Evolutionary conservation across 176 grass and related monocot species (phyloP).

Genomic region (Zizania latifolia): DNA sequence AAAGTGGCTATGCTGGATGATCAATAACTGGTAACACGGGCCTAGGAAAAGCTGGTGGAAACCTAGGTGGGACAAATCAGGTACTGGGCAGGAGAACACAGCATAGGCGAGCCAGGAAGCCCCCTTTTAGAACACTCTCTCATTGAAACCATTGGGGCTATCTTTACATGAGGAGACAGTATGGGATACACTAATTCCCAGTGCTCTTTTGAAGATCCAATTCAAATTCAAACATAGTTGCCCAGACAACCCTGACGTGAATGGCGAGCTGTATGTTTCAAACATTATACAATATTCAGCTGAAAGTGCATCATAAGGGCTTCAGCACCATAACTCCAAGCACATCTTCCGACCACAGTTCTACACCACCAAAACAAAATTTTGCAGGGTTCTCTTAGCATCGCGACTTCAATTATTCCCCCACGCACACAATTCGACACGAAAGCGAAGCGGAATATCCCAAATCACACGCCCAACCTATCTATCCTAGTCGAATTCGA

Average conservation of each 20-base stretch:
- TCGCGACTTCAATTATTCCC: not conserved
- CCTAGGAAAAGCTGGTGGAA: not conserved
- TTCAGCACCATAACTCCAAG: too few relatives aligned
- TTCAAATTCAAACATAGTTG: too few relatives aligned
- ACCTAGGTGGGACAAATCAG: not conserved
- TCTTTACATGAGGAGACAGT: not conserved
- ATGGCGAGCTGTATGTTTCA: too few relatives aligned
- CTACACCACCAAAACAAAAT: not conserved
- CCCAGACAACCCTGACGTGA: too few relatives aligned
- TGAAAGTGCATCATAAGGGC: too few relatives aligned
- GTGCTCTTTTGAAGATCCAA: not conserved
- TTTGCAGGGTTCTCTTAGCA: not conserved
- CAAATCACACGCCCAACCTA: not conserved
- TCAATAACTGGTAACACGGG: not conserved
- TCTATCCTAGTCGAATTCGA: not conserved
- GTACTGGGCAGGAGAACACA: not conserved
- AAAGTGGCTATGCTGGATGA: too few relatives aligned
- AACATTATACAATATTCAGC: too few relatives aligned
- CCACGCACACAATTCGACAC: not conserved
- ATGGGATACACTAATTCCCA: not conserved
- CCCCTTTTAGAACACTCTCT: not conserved
- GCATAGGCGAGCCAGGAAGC: too few relatives aligned
- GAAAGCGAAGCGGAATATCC: not conserved
- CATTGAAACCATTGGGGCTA: not conserved
- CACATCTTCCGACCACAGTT: not conserved